Conservation (phyloP, 2,329 filamentous ascomycete genomes). For the Sphaerulina vaccinii region DNA sequence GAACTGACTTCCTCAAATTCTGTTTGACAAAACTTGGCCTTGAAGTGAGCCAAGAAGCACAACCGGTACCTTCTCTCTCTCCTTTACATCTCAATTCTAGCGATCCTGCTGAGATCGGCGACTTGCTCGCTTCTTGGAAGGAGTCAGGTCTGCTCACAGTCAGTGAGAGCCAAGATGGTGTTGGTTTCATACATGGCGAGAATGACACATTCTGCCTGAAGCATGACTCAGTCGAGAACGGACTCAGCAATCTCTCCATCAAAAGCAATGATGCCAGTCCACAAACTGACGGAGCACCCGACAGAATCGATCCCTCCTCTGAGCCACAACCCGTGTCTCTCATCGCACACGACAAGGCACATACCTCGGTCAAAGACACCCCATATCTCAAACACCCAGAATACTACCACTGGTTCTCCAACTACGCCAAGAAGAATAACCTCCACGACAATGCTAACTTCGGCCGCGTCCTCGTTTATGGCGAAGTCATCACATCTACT, state of each 20-base stretch:
- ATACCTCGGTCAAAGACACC: constrained; percentile 70
- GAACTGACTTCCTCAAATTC: constrained; percentile 73
- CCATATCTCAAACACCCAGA: constrained; percentile 82
- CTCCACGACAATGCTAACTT: constrained; percentile 60
- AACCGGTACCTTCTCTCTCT: constrained; percentile 75
- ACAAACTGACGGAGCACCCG: constrained; percentile 36
- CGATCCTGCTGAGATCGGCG: constrained; percentile 61
- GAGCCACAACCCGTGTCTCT: constrained; percentile 68
- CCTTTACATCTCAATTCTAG: constrained; percentile 76
- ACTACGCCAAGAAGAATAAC: constrained; percentile 57
- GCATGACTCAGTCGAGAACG: background rate
- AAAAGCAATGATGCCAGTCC: constrained; percentile 25
- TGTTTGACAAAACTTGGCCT: constrained; percentile 79
- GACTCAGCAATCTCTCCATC: background rate
- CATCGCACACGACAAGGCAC: constrained; percentile 65
- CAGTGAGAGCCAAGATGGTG: constrained; percentile 49
- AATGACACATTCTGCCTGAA: constrained; percentile 67
- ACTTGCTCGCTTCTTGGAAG: constrained; percentile 65
- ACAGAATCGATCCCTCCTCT: constrained; percentile 73
- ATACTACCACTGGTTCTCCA: constrained; percentile 69
- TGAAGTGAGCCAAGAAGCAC: constrained; percentile 68
- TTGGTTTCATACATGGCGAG: constrained; percentile 74
- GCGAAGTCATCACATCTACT: constrained; percentile 89
- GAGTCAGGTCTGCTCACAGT: constrained; percentile 62
- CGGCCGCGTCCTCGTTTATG: constrained; percentile 78